Evolutionary conservation across 1,139 yeast genomes (phyloP).

Genomic region (Kurtzmaniella quercitrusa): DNA sequence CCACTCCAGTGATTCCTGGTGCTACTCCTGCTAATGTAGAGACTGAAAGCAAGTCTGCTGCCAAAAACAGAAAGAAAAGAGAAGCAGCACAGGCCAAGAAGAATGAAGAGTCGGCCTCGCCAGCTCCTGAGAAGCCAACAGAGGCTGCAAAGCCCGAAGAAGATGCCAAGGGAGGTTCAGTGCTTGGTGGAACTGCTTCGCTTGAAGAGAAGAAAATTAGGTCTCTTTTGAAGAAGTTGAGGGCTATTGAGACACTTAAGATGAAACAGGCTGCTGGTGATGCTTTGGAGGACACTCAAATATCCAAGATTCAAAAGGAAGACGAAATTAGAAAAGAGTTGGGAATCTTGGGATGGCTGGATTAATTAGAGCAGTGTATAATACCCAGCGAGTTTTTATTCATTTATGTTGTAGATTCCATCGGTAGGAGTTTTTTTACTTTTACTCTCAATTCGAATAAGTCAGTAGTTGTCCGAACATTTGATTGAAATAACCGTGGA

Average conservation of each 20-base stretch:
- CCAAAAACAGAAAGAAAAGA: slow-evolving; percentile 76
- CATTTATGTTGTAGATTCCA: too few species aligned
- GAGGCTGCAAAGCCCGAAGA: slow-evolving; percentile 14
- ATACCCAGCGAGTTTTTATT: too few species aligned
- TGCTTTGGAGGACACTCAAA: slow-evolving; percentile 86
- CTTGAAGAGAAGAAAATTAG: slow-evolving; percentile 91
- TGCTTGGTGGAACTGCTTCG: slow-evolving; percentile 60
- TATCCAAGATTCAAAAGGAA: slow-evolving; percentile 85
- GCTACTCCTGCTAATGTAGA: slow-evolving; percentile 28
- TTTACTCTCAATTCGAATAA: too few species aligned
- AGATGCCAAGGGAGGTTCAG: slow-evolving; percentile 25
- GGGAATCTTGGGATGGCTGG: slow-evolving; percentile 67
- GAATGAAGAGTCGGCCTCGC: slow-evolving; percentile 7
- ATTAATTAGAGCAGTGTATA: slow-evolving; percentile 13
- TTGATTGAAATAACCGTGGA: too few species aligned
- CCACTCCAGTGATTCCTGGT: slow-evolving; percentile 35
- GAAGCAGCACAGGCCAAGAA: slow-evolving; percentile 27
- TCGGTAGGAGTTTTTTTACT: too few species aligned
- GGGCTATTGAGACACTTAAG: slow-evolving; percentile 90
- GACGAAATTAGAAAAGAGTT: slow-evolving; percentile 73
- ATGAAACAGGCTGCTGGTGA: slow-evolving; percentile 83
- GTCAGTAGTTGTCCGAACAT: too few species aligned
- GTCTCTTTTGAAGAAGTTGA: slow-evolving; percentile 81
- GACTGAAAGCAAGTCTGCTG: slow-evolving; percentile 58
- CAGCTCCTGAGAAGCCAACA: slow-evolving; percentile 16